phyloP scores from a whole-genome alignment of 2,329 filamentous ascomycete genomes.

The Cercospora sp. region DNA sequence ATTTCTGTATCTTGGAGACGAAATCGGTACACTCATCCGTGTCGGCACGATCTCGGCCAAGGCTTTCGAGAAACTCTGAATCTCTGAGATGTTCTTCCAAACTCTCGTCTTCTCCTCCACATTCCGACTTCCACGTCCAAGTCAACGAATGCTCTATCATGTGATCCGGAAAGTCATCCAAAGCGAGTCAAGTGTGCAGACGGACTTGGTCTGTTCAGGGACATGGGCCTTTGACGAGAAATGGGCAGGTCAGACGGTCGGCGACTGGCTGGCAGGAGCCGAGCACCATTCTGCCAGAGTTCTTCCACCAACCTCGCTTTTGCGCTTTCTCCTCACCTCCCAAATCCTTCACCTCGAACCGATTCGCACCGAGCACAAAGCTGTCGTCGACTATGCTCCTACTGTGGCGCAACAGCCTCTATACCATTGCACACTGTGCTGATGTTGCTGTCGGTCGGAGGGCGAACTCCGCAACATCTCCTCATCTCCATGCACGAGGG shows the following conservation, averaged over 20 bases:
- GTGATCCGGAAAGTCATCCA: background rate
- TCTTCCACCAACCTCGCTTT: conserved; percentile 9
- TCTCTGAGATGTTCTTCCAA: background rate
- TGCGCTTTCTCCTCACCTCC: background rate
- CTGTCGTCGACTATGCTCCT: background rate
- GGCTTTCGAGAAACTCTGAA: background rate
- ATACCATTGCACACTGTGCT: background rate
- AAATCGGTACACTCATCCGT: background rate
- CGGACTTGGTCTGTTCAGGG: background rate
- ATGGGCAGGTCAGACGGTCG: background rate
- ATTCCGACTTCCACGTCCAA: background rate
- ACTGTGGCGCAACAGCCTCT: background rate
- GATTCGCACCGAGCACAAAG: background rate
- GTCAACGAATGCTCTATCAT: background rate
- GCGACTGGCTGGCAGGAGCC: conserved; percentile 2
- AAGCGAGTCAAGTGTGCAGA: conserved; percentile 4
- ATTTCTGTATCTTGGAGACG: background rate
- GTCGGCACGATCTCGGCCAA: background rate
- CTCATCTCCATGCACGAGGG: conserved; percentile 1
- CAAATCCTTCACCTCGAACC: background rate
- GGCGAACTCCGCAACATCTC: background rate
- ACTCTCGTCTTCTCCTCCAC: conserved; percentile 4
- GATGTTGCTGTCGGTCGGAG: background rate
- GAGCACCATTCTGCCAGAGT: background rate
- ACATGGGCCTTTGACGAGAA: background rate